Conservation (phyloP, 2,329 filamentous ascomycete species). For the Aspergillus ochraceus region DNA sequence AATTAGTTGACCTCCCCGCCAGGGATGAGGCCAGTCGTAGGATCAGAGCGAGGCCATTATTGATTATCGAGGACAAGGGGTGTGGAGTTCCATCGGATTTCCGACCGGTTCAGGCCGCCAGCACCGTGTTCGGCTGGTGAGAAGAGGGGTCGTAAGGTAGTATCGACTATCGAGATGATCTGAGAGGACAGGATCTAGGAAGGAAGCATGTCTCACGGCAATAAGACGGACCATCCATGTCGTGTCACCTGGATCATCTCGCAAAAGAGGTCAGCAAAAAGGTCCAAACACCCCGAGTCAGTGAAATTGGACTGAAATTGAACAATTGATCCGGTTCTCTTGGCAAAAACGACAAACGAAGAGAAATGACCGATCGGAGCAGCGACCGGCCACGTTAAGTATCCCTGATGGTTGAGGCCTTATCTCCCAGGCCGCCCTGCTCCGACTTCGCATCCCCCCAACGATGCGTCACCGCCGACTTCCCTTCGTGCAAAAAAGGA, state of each 20-base stretch:
- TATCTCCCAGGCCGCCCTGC: slow-evolving; percentile 9
- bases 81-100: slow-evolving; percentile 10
- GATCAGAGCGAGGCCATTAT: too few relatives aligned
- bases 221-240: neutral
- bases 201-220: neutral
- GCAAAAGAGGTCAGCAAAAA: neutral
- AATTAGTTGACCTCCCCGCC: neutral
- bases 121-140: neutral
- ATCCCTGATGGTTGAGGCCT: slow-evolving; percentile 2
- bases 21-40: too few relatives aligned
- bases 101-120: slow-evolving; percentile 10
- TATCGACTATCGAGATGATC: neutral
- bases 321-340: too few relatives aligned
- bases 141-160: neutral
- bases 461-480: neutral
- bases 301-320: too few relatives aligned
- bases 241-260: neutral
- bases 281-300: neutral
- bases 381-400: slow-evolving; percentile 8
- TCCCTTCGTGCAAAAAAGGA: too few relatives aligned
- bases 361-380: neutral
- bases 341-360: neutral
- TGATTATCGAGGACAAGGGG: neutral
- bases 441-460: slow-evolving; percentile 12
- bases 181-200: neutral